Percentiles rank a stretch among this genome's conserved stretches.
phyloP scores from a whole-genome alignment of 331 rosid species.

The Acacia pycnantha region DNA sequence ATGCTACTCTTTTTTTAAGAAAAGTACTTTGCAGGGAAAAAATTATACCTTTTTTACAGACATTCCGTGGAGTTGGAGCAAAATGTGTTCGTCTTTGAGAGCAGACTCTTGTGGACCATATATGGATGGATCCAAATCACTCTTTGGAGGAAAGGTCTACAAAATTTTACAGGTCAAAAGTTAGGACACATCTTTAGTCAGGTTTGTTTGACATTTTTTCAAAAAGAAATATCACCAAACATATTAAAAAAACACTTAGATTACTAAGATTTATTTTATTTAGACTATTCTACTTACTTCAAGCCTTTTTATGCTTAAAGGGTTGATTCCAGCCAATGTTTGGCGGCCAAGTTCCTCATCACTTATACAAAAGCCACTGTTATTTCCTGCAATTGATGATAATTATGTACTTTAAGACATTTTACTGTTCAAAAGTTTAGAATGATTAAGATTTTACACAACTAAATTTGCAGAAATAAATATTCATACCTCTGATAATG shows the following conservation, averaged over 20 bases:
- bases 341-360: constrained; percentile 90
- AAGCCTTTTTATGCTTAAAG: constrained; percentile 67
- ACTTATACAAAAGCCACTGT: constrained; percentile 19
- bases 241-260: too few relatives aligned
- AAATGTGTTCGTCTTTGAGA: constrained; percentile 70
- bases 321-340: constrained; percentile 79
- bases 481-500: constrained; percentile 46
- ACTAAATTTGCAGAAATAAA: not conserved
- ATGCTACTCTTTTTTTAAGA: too few relatives aligned
- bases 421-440: not conserved
- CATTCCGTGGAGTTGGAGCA: constrained; percentile 60
- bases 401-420: not conserved
- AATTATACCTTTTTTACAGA: constrained; percentile 57
- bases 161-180: not conserved
- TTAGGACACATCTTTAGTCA: not conserved
- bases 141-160: constrained; percentile 67
- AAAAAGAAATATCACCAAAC: too few relatives aligned
- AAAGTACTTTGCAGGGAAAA: not conserved
- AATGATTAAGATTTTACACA: not conserved
- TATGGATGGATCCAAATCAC: constrained; percentile 58
- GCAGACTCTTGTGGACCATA: constrained; percentile 66
- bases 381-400: constrained; percentile 20
- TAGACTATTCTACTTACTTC: constrained; percentile 39
- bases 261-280: too few relatives aligned
- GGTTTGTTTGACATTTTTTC: not conserved